Conservation (phyloP, 2,329 filamentous ascomycete species). For the Penicillium sclerotiorum region DNA sequence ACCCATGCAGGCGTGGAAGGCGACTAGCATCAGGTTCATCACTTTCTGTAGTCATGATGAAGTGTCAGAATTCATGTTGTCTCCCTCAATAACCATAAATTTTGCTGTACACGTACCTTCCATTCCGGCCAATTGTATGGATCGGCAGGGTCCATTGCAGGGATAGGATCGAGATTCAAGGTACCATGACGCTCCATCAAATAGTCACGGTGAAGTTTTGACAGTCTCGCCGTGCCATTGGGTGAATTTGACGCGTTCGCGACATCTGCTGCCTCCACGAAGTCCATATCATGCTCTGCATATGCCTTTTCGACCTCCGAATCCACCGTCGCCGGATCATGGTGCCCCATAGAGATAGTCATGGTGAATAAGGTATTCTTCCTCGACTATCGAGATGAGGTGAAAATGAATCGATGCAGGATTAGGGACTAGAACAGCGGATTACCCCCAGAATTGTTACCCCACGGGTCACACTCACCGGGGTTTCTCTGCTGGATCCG, state of each 20-base stretch:
- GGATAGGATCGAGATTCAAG: constrained; percentile 57
- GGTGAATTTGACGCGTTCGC: constrained; percentile 21
- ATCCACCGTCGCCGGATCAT: not conserved
- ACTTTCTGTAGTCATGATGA: constrained; percentile 57
- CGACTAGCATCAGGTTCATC: constrained; percentile 57
- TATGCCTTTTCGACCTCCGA: not conserved
- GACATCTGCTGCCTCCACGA: constrained; percentile 30
- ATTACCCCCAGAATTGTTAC: too few species aligned
- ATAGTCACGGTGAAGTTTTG: constrained; percentile 46
- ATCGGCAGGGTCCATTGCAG: constrained; percentile 55
- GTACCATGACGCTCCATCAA: constrained; percentile 58
- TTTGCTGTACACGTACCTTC: constrained; percentile 45
- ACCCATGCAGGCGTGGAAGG: constrained; percentile 61
- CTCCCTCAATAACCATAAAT: too few species aligned
- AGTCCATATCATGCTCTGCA: constrained; percentile 21
- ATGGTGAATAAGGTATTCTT: not conserved
- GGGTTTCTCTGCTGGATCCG: too few species aligned
- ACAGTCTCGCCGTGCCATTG: constrained; percentile 27
- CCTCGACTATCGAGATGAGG: not conserved
- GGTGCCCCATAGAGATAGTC: not conserved
- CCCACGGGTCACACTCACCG: too few species aligned
- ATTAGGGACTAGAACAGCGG: not conserved
- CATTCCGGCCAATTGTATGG: constrained; percentile 60
- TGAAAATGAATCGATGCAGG: not conserved
- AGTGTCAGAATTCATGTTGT: too few species aligned